Evolutionary conservation across 2,329 filamentous ascomycete genomes (phyloP).

Genomic region (Aspergillus fumigatus): DNA sequence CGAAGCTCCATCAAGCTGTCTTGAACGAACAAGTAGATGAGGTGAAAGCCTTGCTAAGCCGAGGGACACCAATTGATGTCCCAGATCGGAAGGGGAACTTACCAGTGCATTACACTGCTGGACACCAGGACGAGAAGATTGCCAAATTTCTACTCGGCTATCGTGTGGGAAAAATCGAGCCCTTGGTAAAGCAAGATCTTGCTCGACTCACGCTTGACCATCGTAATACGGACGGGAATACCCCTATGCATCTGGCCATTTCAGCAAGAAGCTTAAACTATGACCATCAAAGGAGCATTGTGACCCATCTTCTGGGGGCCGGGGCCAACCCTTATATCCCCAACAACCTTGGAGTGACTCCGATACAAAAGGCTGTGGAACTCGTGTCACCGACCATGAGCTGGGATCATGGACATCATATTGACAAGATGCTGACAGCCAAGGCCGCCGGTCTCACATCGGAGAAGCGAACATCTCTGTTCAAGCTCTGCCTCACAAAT

Average conservation of each 20-base stretch:
- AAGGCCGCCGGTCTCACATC: neutral
- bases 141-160: neutral
- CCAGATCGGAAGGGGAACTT: neutral
- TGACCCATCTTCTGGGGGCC: neutral
- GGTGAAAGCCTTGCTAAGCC: neutral
- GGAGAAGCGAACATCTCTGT: neutral
- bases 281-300: neutral
- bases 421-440: neutral
- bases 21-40: neutral
- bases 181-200: neutral
- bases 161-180: neutral
- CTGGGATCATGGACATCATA: neutral
- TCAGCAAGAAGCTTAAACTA: neutral
- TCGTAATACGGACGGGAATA: neutral
- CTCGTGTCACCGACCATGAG: neutral
- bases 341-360: neutral
- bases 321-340: neutral
- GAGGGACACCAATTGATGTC: neutral
- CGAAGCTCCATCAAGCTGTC: neutral
- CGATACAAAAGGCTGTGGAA: neutral
- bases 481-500: neutral
- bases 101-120: neutral
- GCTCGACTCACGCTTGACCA: neutral
- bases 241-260: neutral
- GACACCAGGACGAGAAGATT: neutral